phyloP scores from a whole-genome alignment of 768 basidiomycete genomes.

The Artomyces pyxidatus region DNA sequence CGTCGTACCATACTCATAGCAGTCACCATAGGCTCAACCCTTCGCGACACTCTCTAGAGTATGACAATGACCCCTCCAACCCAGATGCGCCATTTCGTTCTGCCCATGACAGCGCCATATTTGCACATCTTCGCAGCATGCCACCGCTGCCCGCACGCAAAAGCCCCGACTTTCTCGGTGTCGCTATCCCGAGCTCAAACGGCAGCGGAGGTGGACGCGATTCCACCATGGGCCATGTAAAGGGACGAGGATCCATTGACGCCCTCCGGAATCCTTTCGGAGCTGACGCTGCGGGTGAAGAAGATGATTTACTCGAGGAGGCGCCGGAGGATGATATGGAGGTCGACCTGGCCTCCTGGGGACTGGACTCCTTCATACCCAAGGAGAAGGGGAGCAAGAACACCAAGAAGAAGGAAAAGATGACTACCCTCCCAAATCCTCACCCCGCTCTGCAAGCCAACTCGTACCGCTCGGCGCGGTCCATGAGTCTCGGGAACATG shows the following conservation, averaged over 20 bases:
- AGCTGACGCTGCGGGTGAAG: constrained; percentile 49
- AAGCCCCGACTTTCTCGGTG: constrained; percentile 58
- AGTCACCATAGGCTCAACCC: background rate
- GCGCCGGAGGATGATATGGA: constrained; percentile 50
- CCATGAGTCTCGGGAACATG: constrained; percentile 60
- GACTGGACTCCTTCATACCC: constrained; percentile 67
- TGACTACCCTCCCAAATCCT: constrained; percentile 36
- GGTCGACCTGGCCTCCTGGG: constrained; percentile 80
- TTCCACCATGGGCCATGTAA: constrained; percentile 39
- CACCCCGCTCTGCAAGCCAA: constrained; percentile 23
- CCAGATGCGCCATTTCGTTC: constrained; percentile 51
- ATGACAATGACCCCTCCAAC: constrained; percentile 80
- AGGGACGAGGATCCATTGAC: constrained; percentile 51
- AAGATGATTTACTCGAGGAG: constrained; percentile 40
- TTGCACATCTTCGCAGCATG: constrained; percentile 62
- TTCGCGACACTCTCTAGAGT: constrained; percentile 43
- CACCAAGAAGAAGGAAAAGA: constrained; percentile 28
- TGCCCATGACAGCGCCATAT: constrained; percentile 81
- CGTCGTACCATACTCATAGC: constrained; percentile 17
- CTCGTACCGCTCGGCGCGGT: constrained; percentile 29
- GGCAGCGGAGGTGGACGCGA: constrained; percentile 26
- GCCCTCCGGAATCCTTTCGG: constrained; percentile 70
- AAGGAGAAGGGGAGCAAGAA: constrained; percentile 48
- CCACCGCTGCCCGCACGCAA: constrained; percentile 43
- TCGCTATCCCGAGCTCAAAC: constrained; percentile 56